Percentiles rank a stretch among this genome's conserved stretches.
These are phyloP conservation scores for Saccharum spontaneum DNA, from an alignment of 176 grass and related monocot genomes.

Conservation along the genomic window DNA sequence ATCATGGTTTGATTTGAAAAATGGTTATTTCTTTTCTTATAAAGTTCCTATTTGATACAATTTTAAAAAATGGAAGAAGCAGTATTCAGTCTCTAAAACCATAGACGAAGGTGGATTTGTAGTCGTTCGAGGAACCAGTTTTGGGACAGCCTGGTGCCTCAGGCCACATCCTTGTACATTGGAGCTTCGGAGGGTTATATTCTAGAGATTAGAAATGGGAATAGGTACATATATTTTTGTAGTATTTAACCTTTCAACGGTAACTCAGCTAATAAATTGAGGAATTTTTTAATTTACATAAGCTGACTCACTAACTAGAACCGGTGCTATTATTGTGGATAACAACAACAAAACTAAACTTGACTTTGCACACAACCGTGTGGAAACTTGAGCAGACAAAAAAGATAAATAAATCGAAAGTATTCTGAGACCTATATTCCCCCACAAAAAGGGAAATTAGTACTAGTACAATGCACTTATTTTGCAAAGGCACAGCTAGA, in stretches of 20 bases:
- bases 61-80: not conserved
- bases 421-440: not conserved
- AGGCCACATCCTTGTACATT: not conserved
- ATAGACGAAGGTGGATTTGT: not conserved
- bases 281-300: not conserved
- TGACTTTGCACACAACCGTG: not conserved
- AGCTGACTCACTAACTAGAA: not conserved
- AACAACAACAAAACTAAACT: not conserved
- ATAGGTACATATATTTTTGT: not conserved
- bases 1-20: not conserved
- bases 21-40: not conserved
- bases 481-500: conserved; percentile 11
- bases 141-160: not conserved
- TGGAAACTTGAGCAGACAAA: not conserved
- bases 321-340: not conserved
- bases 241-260: not conserved
- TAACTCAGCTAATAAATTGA: not conserved
- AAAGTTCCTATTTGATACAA: not conserved
- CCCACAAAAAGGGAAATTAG: not conserved
- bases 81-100: not conserved
- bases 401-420: not conserved
- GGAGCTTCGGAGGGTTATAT: not conserved
- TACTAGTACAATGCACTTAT: not conserved
- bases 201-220: not conserved
- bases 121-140: not conserved